Evolutionary conservation across 192 early-diverging fungal species (phyloP), one percentile per base, ranked within the genome.

Genomic region (Allomyces javanicus): DNA sequence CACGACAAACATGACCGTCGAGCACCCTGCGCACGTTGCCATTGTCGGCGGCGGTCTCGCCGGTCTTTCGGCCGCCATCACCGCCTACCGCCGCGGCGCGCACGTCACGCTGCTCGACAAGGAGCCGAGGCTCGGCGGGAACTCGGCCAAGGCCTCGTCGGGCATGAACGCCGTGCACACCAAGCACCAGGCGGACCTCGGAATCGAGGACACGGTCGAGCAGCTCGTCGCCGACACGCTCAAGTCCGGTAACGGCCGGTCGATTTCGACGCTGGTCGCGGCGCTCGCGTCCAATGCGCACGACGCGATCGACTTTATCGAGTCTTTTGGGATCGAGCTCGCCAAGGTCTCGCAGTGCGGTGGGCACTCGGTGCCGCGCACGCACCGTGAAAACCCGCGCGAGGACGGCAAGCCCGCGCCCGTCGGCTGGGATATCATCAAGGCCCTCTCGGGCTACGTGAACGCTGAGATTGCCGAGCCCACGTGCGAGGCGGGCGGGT

Each of bases 61-160:
- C 62, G 91, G 91, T 68, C 83, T 93, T 62, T 84, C 87, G 61
- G 89, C 91, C 61, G 89, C 89, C 67, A 89, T 91, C 75, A 92
- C 89, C 33, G 74, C 90, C 61, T 71, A 90, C 62, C 89, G 91
- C 73, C 83, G 88, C 62, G 91, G 91, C 40, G 85, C 85, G 55
- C 87, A 87, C 65, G 90, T 92, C 69, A 72, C 91, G 58, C 73
- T 93, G 43, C 71, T 92, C 33, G 89, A 92, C 72, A 93, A 93
- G 74, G 91, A 93, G 75, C 73, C 85, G 68, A 91, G 90, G 78
- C 81, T 93, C 67, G 91, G 82, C 61, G 93, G 93, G 26, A 97
- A 97, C 85, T 95, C 93, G 55, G 94, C 93, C 69, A 97, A 97
- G 79, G 94, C 94, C 24, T 94, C 93, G 19, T 94, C 93, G 6